A percentile compares a stretch with the other conserved stretches of the same genome.
phyloP scores from a whole-genome alignment of 2,329 filamentous ascomycete genomes.

The Colletotrichum sojae region DNA sequence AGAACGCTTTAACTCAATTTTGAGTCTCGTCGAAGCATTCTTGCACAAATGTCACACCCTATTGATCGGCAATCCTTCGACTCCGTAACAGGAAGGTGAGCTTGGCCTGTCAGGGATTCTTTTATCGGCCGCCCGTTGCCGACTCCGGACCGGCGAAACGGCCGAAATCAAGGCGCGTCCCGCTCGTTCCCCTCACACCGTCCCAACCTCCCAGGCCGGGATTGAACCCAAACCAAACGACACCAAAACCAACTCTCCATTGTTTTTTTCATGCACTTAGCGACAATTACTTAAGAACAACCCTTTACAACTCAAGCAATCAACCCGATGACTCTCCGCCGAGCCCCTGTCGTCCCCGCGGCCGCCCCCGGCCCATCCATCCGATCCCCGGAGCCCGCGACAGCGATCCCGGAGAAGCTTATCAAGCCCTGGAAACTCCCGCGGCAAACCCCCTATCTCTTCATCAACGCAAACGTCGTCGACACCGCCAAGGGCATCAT shows the following conservation, averaged over 20 bases:
- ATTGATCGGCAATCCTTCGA: background rate
- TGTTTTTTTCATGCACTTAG: no score
- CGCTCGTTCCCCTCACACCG: background rate
- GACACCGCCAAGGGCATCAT: constrained; percentile 54
- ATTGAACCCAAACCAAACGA: background rate
- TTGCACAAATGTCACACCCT: no score
- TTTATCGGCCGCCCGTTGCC: constrained; percentile 16
- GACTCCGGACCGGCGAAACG: constrained; percentile 34
- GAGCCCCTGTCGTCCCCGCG: constrained; percentile 12
- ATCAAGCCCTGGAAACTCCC: constrained; percentile 55
- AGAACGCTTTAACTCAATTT: no score
- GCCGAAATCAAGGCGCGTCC: constrained; percentile 11
- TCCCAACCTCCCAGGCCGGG: no score
- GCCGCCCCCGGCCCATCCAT: background rate
- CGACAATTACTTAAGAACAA: no score
- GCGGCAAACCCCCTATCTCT: constrained; percentile 50
- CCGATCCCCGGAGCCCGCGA: constrained; percentile 2
- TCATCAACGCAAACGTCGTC: constrained; percentile 61
- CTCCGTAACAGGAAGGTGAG: constrained; percentile 21
- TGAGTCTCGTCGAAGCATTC: no score
- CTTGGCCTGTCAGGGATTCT: background rate
- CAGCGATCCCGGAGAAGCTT: constrained; percentile 42
- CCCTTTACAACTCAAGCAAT: background rate
- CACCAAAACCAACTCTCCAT: background rate
- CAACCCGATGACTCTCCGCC: constrained; percentile 26